Evolutionary conservation across 106 monocot species (phyloP).

Genomic region (Dioscorea zingiberensis): DNA sequence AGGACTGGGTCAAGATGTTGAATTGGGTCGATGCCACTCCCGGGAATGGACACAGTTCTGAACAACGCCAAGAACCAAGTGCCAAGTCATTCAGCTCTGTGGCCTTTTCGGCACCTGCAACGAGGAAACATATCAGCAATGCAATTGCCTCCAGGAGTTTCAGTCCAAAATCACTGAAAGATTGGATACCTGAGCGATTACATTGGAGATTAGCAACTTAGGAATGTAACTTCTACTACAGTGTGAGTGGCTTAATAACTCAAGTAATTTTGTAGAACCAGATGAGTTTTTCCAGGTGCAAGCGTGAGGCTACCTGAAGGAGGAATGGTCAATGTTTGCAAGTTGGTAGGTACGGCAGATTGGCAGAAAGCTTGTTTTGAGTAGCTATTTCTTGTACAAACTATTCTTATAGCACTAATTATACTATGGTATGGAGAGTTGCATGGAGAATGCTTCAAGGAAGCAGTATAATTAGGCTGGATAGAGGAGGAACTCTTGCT

Average conservation of each 20-base stretch:
- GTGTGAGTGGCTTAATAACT: conserved; percentile 5
- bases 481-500: conserved; percentile 20
- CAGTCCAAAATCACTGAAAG: conserved; percentile 4
- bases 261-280: not conserved
- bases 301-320: conserved; percentile 18
- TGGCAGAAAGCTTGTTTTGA: conserved; percentile 4
- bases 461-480: conserved; percentile 1
- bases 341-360: not conserved
- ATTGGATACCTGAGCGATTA: conserved; percentile 34
- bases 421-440: not conserved
- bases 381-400: conserved; percentile 3
- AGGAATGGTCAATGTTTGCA: not conserved
- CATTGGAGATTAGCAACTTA: conserved; percentile 26
- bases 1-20: conserved; percentile 35
- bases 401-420: conserved; percentile 1
- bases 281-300: conserved; percentile 11
- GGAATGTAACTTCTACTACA: conserved; percentile 26
- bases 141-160: conserved; percentile 48
- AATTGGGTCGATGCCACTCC: conserved; percentile 15
- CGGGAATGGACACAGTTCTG: conserved; percentile 19
- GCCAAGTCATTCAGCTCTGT: conserved; percentile 36
- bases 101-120: conserved; percentile 50
- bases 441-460: conserved; percentile 2
- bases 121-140: conserved; percentile 7
- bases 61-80: conserved; percentile 17